Evolutionary conservation across 257 asterid genomes (phyloP).

Genomic region (Nicotiana sylvestris): DNA sequence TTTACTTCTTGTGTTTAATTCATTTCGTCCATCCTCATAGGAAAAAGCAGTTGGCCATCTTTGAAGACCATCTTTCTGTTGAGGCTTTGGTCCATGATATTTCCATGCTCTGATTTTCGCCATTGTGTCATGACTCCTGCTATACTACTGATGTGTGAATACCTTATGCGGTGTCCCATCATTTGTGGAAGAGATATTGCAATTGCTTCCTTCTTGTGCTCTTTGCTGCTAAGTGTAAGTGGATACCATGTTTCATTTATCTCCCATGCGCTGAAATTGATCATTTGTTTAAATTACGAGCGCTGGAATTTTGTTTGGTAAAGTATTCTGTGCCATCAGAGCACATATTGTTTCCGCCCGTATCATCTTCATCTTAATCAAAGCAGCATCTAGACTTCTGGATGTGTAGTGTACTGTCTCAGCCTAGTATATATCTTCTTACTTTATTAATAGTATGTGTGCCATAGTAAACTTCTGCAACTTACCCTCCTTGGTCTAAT

Average conservation of each 20-base stretch:
- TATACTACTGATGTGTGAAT: constrained; percentile 73
- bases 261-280: neutral
- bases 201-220: constrained; percentile 86
- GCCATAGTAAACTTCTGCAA: neutral
- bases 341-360: neutral
- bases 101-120: constrained; percentile 96
- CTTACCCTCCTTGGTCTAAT: neutral
- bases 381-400: neutral
- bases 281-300: neutral
- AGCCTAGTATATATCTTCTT: neutral
- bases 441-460: neutral
- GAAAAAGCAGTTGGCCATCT: constrained; percentile 90
- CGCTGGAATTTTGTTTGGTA: neutral
- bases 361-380: neutral
- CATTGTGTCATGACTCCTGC: constrained; percentile 93
- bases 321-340: neutral
- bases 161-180: constrained; percentile 76
- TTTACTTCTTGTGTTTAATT: neutral
- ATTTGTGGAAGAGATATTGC: constrained; percentile 68
- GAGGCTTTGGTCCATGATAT: constrained; percentile 89
- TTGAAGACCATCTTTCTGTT: constrained; percentile 71
- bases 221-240: constrained; percentile 87
- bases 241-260: neutral
- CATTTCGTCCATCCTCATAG: constrained; percentile 26
- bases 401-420: neutral